These are phyloP conservation scores for Mallotus nudiflorus DNA, from an alignment of 345 rosid species.

Conservation along the genomic window DNA sequence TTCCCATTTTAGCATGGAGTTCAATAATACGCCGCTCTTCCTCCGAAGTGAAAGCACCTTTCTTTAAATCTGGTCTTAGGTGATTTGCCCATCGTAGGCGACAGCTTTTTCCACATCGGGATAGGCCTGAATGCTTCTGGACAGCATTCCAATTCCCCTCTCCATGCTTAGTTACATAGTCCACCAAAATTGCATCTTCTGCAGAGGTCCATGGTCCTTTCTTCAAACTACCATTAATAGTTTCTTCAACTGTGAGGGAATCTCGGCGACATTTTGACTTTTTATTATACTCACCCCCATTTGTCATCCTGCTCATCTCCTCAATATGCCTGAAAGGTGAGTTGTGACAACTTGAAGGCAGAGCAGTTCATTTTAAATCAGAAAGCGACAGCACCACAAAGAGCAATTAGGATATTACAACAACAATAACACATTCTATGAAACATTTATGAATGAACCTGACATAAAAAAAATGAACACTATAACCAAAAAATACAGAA, in stretches of 20 bases:
- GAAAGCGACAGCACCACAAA: neutral
- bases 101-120: constrained; percentile 98
- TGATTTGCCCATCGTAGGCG: constrained; percentile 98
- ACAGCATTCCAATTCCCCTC: constrained; percentile 99
- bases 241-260: constrained; percentile 29
- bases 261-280: constrained; percentile 17
- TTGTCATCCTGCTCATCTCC: constrained; percentile 24
- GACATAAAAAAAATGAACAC: neutral
- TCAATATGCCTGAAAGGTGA: constrained; percentile 7
- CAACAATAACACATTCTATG: neutral
- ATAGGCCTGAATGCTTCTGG: constrained; percentile 82
- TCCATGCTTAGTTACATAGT: constrained; percentile 93
- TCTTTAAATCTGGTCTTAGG: constrained; percentile 93
- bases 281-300: constrained; percentile 22
- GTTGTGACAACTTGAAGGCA: neutral
- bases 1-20: constrained; percentile 93
- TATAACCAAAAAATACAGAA: neutral
- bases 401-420: neutral
- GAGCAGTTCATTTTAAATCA: constrained; percentile 1
- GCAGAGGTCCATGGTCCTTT: constrained; percentile 99
- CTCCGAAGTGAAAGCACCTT: constrained; percentile 87
- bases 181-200: constrained; percentile 82
- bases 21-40: constrained; percentile 88
- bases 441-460: neutral
- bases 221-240: constrained; percentile 39